These are phyloP conservation scores for Edaphochlamys debaryana DNA, from an alignment of 139 green algal genomes.

Conservation along the genomic window DNA sequence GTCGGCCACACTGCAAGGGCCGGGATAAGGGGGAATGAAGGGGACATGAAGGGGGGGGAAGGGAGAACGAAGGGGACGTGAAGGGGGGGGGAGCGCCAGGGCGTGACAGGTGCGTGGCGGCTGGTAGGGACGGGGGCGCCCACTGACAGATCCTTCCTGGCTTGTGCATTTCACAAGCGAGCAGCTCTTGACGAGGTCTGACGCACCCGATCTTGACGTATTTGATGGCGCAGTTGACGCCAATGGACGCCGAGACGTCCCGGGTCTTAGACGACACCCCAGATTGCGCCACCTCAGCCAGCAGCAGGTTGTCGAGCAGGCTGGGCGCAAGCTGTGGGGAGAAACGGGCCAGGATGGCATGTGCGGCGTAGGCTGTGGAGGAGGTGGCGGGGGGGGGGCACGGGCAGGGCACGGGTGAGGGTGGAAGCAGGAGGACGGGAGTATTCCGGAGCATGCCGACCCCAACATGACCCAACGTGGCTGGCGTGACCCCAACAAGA, in stretches of 20 bases:
- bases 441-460: too few species aligned
- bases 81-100: too few species aligned
- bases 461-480: too few species aligned
- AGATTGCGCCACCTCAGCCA: neutral
- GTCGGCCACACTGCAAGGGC: neutral
- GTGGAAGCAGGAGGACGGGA: too few species aligned
- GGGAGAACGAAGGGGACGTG: too few species aligned
- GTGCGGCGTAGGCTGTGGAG: neutral
- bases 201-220: neutral
- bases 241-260: neutral
- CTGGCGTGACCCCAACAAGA: too few species aligned
- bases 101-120: too few species aligned
- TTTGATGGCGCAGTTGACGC: neutral
- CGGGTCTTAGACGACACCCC: neutral
- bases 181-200: too few species aligned
- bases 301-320: slow-evolving; percentile 15
- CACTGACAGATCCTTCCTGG: too few species aligned
- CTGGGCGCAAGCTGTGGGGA: neutral
- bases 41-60: neutral
- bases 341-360: slow-evolving; percentile 2
- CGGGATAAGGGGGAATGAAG: neutral
- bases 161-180: too few species aligned
- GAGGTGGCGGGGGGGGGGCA: neutral
- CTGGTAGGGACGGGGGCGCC: too few species aligned
- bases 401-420: too few species aligned